Evolutionary conservation across 768 basidiomycete species (phyloP).

Genomic region (Leccinum boreale): DNA sequence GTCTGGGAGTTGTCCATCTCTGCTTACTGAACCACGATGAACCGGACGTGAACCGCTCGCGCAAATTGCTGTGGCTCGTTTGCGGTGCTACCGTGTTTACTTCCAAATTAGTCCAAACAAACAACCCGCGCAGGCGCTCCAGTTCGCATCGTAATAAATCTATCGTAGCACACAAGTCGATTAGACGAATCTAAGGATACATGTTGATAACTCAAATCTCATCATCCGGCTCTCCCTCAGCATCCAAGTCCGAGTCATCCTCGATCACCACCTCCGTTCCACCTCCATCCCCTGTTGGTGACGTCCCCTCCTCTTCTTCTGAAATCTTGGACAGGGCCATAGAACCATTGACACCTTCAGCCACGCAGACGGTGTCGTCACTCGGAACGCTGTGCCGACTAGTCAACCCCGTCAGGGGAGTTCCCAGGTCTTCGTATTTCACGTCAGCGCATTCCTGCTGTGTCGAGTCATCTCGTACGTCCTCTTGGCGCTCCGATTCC

Average conservation of each 20-base stretch:
- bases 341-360: slow-evolving; percentile 29
- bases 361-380: slow-evolving; percentile 51
- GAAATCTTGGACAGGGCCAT: slow-evolving; percentile 28
- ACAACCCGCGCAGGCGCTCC: slow-evolving; percentile 16
- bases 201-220: slow-evolving; percentile 43
- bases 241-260: slow-evolving; percentile 37
- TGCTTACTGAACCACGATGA: slow-evolving; percentile 33
- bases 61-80: slow-evolving; percentile 31
- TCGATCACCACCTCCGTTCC: slow-evolving; percentile 17
- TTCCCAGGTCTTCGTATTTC: slow-evolving; percentile 54
- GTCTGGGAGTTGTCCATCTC: slow-evolving; percentile 34
- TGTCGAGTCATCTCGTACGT: not conserved
- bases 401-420: slow-evolving; percentile 46
- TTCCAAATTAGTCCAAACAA: slow-evolving; percentile 17
- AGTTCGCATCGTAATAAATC: slow-evolving; percentile 22
- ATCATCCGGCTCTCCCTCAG: slow-evolving; percentile 43
- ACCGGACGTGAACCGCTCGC: slow-evolving; percentile 35
- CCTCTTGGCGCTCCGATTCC: slow-evolving; percentile 1
- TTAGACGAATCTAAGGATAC: slow-evolving; percentile 25
- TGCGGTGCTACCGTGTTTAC: slow-evolving; percentile 19
- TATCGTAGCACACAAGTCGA: slow-evolving; percentile 15
- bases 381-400: slow-evolving; percentile 55
- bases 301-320: slow-evolving; percentile 14
- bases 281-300: not conserved
- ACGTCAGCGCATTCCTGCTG: slow-evolving; percentile 29